Evolutionary conservation across 768 basidiomycete genomes (phyloP), one percentile per base, ranked within the genome.

Genomic region (Dioszegia hungarica): DNA sequence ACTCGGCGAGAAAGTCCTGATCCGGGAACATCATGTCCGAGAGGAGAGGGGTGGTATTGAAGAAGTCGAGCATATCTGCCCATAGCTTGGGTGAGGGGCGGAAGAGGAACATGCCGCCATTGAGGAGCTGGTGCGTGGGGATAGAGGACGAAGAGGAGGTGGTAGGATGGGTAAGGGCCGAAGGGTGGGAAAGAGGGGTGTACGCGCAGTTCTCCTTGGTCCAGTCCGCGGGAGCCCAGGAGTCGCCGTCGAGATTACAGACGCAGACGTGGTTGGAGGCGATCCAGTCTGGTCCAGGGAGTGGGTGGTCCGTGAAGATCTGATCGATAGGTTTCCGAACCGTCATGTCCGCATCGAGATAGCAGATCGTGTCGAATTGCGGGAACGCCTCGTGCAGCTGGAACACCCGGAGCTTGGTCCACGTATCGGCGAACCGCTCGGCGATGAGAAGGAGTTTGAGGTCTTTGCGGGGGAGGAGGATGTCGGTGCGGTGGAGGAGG

Each of bases 331-430:
- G 38, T 33, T 31, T 19, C 17, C 52, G 52, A 9, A 54, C 31
- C 25, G 31, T 43, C 52, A 54, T 54, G 24, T 54, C 52, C 6
- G 39, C 52, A 37, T 54, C 52, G 38, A 54, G 38, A n/a, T 41
- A 44, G 39, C 52, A 54, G 17, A 54, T 36, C 25, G 38, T 54
- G 12, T 54, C 14, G 36, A 37, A 51, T 27, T 51, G 49, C 6
- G 49, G 49, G 49, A 51, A 51, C 4, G 49, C 49, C 36, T 51
- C 49, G 37, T 51, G 49, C 14, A 51, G 49, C 36, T 51, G 49
- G 24, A 51, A 51, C 22, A 54, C 52, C n/a, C 38, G 41, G n/a
- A 44, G 39, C 28, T 54, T 54, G 28, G 52, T 54, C 52, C 52
- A 54, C 20, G 52, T 54, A 43, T 54, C 52, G 25, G 29, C 41